Evolutionary conservation across 805 yeast genomes (phyloP), one percentile per base, ranked within the genome.

Genomic region (Diddensiella caesifluorescens): DNA sequence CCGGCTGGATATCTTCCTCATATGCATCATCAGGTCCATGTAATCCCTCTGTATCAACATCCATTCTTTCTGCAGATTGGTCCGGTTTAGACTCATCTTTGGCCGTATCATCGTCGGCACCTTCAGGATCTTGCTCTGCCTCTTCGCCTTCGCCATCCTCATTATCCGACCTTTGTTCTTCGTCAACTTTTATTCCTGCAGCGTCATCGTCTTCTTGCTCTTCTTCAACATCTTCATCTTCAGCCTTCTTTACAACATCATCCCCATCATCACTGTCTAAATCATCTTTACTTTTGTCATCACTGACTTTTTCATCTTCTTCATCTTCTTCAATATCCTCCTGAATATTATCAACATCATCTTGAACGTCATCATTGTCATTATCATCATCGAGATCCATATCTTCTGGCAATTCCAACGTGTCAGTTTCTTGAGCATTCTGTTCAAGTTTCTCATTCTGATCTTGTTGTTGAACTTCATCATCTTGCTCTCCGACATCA

Each of bases 391-490:
- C 97, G 22, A 90, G 67, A 52, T 90, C 79, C 71, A 90, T 75
- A 54, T 89, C 95, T 12, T 92, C 97, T 0, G 97, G 97, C 22
- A 90, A 68, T 18, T 92, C 96, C 50, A 90, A 67, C 2, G 89
- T 79, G 46, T 92, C 97, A 4, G 79, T 69, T 58, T 92, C 95
- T 15, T 89, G 90, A 35, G 81, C 86, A 44, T 79, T 67, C 13
- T 76, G 75, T 34, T 86, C 95, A 39, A 85, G 60, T 45, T 81
- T 78, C 38, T 83, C 83, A 23, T 69, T 71, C 30, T 80, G 84
- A 27, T 82, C 81, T 51, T 83, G 75, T 48, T 68, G 75, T 56
- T 83, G 89, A 34, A 84, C 90, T 55, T 84, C 89, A 56, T 84
- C 86, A 7, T 86, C 92, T 39, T 79, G 85, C 51, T 81, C 87